Evolutionary conservation across 2,329 filamentous ascomycete species (phyloP).

Genomic region (Dactylellina drechsleri): DNA sequence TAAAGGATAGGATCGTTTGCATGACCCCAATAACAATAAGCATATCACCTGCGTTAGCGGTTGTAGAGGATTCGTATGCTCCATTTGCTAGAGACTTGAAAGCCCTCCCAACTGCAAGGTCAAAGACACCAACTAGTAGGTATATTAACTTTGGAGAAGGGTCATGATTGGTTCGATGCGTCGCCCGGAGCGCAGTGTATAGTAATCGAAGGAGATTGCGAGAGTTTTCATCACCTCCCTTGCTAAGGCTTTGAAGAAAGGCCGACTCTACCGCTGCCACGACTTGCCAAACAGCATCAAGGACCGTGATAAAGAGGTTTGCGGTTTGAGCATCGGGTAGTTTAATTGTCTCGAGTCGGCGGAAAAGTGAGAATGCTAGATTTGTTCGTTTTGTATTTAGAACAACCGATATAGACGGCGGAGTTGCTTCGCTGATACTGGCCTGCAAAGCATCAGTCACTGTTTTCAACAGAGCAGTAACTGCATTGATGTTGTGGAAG

Average conservation of each 20-base stretch:
- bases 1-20: conserved; percentile 82
- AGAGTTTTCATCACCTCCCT: conserved; percentile 74
- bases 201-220: conserved; percentile 84
- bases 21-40: conserved; percentile 87
- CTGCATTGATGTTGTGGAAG: conserved; percentile 68
- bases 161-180: conserved; percentile 62
- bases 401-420: conserved; percentile 82
- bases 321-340: conserved; percentile 7
- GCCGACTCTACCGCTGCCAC: conserved; percentile 62
- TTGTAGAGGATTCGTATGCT: conserved; percentile 70
- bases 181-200: conserved; percentile 80
- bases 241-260: conserved; percentile 63
- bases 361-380: conserved; percentile 82
- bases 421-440: conserved; percentile 76
- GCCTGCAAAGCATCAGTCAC: conserved; percentile 80
- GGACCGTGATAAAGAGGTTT: conserved; percentile 64
- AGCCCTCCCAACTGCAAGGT: conserved; percentile 80
- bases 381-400: conserved; percentile 80
- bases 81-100: conserved; percentile 83
- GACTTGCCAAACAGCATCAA: conserved; percentile 70
- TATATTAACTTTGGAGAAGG: conserved; percentile 57
- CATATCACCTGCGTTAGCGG: conserved; percentile 79
- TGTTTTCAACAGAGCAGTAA: conserved; percentile 77
- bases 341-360: conserved; percentile 68
- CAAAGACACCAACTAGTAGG: conserved; percentile 79